Base-by-base conservation (phyloP, 2,329 filamentous ascomycete genomes). In the Rutstroemia sydowiana region DNA sequence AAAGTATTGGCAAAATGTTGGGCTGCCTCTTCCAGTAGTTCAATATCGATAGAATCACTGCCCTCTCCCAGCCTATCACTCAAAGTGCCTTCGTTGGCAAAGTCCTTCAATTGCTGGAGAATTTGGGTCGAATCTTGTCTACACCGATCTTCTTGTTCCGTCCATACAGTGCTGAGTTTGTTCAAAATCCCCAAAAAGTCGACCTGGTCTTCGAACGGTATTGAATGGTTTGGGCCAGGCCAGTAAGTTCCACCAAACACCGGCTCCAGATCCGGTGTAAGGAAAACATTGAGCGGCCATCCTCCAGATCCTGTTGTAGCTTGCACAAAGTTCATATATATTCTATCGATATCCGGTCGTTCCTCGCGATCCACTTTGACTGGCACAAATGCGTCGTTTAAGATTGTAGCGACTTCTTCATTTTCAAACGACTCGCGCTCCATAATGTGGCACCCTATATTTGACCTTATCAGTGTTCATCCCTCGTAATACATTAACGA, bases 311-410 rank as follows among this genome's bases (percentile, higher is more conserved):
- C 90, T 53, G 87, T 95, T 10, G 93, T 92, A 1, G 92, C 92
- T 67, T 96, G 90, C 37, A 95, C 85, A 68, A 95, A 98, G 72
- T 95, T 95, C 89, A 96, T 96, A 69, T 97, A 97, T 58, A 97
- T 91, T 56, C 87, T 84, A 65, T 98, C 93, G 58, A 97, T 82
- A 65, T 97, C 91, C 8, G 92, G 92, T 23, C 92, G 83, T 70
- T 95, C 89, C 70, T 98, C 93, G 55, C 91, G 82, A 69, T 98
- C 93, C 63, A 97, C 81, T 62, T 96, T 87, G 67, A 97, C 83
- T 3, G 93, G 92, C 41, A 98, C 82, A 68, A 97, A 98, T 52
- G 82, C 80, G 55, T 84, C 76, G 72, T 97, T 98, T 32, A 98
- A 76, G 52, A 95, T 76, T 21, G 80, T 72, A 14, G 93, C 90